Base-by-base conservation (phyloP, 1,284 basidiomycete genomes). In the Cutaneotrichosporon arboriforme region DNA sequence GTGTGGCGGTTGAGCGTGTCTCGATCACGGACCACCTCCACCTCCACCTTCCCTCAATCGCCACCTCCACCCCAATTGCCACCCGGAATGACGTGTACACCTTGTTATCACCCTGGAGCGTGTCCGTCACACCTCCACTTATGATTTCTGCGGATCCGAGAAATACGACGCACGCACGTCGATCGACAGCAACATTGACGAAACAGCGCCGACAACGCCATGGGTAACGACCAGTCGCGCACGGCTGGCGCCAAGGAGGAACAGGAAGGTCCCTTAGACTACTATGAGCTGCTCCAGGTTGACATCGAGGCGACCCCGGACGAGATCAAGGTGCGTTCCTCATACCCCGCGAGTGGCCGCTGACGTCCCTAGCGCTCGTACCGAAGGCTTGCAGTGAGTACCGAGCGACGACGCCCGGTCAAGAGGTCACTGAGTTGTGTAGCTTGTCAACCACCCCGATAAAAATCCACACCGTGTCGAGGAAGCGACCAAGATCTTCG, bases 401-500 rank as follows among this genome's bases (percentile, higher is more conserved):
- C n/a, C n/a, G n/a, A n/a, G n/a, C n/a, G n/a, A n/a, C 17, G 15
- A 37, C 44, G 47, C 22, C 21, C 43, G 14, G 26, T 22, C 14
- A 7, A 18, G 7, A 37, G 36, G 14, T 5, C 14, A 35, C 42
- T 49, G 14, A 54, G 46, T 31, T 31, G 5, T 31, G 26, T 36
- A 74, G 72, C 79, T 93, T 15, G 76, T 88, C 15, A 88, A 93
- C 70, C 90, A 93, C 71, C 89, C 90, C 2, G 90, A 93, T 73
- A 93, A 92, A 74, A 93, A 93, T 65, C 81, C 83, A 26, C 80
- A 84, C 54, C 82, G 92, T 65, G 74, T 88, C 4, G 90, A 96
- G 62, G 88, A 83, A 40, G 86, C 96, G 0, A 97, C 92, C 0
- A 80, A 86, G 64, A 82, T 86, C 20, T 99, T 99, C 72, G 86